Conservation (phyloP, 164 flowering plant genomes). For the Dillenia turbinata region DNA sequence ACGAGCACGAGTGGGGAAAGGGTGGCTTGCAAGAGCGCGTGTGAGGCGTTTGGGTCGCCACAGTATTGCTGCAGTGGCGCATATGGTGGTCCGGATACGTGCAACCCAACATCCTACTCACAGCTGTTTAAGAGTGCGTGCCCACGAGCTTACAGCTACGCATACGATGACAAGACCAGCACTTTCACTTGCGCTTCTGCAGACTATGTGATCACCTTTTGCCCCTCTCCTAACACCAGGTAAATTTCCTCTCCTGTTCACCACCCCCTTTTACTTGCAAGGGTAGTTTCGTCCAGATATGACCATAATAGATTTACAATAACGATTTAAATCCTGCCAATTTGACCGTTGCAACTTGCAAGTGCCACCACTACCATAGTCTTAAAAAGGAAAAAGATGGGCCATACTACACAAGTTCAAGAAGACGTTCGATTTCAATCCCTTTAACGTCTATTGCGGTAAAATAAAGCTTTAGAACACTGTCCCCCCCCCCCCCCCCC, state of each 20-base stretch:
- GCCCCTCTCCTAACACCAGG: constrained; percentile 72
- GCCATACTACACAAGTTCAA: no score
- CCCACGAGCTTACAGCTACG: constrained; percentile 90
- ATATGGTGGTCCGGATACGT: constrained; percentile 55
- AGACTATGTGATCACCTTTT: constrained; percentile 77
- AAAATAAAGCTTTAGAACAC: no score
- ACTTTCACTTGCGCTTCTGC: constrained; percentile 78
- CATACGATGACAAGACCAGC: constrained; percentile 78
- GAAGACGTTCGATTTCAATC: no score
- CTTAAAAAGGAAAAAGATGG: no score
- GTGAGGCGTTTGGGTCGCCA: constrained; percentile 65
- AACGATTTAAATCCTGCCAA: no score
- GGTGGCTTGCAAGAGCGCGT: constrained; percentile 84
- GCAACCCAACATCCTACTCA: constrained; percentile 66
- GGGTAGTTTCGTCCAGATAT: no score
- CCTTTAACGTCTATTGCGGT: no score
- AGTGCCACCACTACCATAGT: no score
- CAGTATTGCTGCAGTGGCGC: constrained; percentile 82
- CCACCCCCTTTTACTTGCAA: background rate
- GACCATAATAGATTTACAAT: no score
- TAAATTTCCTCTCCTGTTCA: constrained; percentile 10
- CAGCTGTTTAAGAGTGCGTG: constrained; percentile 66
- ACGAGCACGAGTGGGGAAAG: constrained; percentile 20
- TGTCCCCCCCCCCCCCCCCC: no score
- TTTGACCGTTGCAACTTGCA: no score